Evolutionary conservation across 257 asterid species (phyloP), one percentile per base, ranked within the genome.

Genomic region (Paraleonurus japonicus): DNA sequence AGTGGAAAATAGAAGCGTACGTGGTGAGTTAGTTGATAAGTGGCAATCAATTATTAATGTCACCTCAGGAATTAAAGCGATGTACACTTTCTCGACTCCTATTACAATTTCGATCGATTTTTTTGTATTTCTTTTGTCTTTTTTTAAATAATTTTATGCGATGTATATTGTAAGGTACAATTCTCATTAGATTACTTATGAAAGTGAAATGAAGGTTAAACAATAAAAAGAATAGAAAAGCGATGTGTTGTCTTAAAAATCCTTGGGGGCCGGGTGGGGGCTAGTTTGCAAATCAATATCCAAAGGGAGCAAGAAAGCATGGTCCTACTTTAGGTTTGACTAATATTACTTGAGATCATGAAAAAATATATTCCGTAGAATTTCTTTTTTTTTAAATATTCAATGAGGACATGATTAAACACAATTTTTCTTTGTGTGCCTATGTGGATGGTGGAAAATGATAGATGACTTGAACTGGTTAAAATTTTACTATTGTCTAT

Each of bases 371-470:
- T 26, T 32, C 54, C 16, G 12, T 35, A 48, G 22, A 61, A 69
- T 48, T 61, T 1, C 53, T 32, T 66, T 65, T 23, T 35, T 60
- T 43, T 61, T 53, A n/a, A n/a, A 24, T 72, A 69, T 73, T 78
- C 82, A 67, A 78, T 64, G 27, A 8, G 24, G 19, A 57, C 70
- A 74, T 78, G 51, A 78, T 78, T 69, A 23, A 0, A 7, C 65
- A 47, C 74, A 77, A 47, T 37, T 77, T n/a, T 72, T 65, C 22
- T 41, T 50, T 33, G 22, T 60, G 65, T 61, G 79, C 65, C 75
- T 68, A 43, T 51, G 28, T 61, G 67, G 20, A 61, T 16, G 61
- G 75, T 61, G 70, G 70, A 48, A 67, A 59, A 1, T 12, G 8
- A 57, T n/a, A n/a, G n/a, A n/a, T n/a, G n/a, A n/a, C n/a, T n/a